Conservation (phyloP, 106 monocot genomes). For the Dioscorea zingiberensis region DNA sequence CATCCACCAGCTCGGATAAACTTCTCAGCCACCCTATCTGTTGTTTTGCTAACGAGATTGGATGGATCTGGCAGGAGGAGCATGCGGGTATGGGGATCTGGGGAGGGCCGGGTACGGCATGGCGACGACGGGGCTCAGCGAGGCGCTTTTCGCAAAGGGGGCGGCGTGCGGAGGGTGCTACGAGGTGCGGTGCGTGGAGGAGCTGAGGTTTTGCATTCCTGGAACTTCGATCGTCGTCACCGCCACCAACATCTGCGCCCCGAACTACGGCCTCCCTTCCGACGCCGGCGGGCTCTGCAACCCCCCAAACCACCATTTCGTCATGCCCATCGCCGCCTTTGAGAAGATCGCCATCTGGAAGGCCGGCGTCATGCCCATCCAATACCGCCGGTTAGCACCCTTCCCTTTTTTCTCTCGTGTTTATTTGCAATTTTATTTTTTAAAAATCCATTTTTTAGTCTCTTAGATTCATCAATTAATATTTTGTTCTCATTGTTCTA, state of each 20-base stretch:
- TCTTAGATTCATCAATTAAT: no score
- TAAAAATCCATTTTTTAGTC: not conserved
- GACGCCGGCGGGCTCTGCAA: slow-evolving; percentile 83
- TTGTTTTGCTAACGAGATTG: not conserved
- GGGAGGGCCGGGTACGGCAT: slow-evolving; percentile 71
- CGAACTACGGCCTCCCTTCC: slow-evolving; percentile 75
- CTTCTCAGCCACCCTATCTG: not conserved
- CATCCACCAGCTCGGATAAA: not conserved
- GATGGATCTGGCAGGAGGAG: slow-evolving; percentile 44
- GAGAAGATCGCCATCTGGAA: slow-evolving; percentile 99
- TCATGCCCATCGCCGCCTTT: slow-evolving; percentile 91
- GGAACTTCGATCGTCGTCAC: slow-evolving; percentile 87
- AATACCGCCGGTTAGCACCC: slow-evolving; percentile 63
- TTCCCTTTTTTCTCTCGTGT: not conserved
- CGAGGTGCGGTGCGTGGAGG: slow-evolving; percentile 85
- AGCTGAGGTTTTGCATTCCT: slow-evolving; percentile 80
- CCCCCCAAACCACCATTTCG: slow-evolving; percentile 82
- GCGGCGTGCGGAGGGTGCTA: slow-evolving; percentile 85
- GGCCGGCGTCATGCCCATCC: slow-evolving; percentile 87
- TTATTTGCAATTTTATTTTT: slow-evolving; percentile 1
- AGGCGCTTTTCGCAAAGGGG: slow-evolving; percentile 66
- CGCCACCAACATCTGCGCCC: slow-evolving; percentile 89
- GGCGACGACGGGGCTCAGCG: slow-evolving; percentile 80
- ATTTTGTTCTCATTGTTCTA: no score
- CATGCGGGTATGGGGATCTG: slow-evolving; percentile 95